phyloP scores from a whole-genome alignment of 768 basidiomycete species.

The Kwoniella heveanensis region DNA sequence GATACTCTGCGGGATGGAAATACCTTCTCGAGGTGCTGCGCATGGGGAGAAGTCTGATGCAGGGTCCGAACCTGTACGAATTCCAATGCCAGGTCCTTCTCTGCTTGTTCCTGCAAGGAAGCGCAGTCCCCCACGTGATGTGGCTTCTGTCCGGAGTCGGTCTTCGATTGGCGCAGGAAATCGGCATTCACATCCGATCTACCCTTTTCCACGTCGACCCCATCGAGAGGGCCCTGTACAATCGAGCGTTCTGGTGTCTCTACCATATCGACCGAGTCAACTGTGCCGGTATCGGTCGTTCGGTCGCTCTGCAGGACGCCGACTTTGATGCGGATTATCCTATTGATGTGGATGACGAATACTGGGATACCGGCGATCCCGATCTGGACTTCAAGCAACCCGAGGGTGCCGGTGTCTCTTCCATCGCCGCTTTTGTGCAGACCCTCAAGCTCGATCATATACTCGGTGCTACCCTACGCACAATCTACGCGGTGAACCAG shows the following conservation, averaged over 20 bases:
- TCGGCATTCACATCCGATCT: constrained; percentile 71
- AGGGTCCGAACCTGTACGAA: constrained; percentile 67
- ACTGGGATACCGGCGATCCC: constrained; percentile 67
- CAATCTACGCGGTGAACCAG: constrained; percentile 72
- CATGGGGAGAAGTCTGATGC: constrained; percentile 64
- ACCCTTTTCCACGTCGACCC: constrained; percentile 48
- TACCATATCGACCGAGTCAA: constrained; percentile 55
- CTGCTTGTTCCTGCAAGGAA: constrained; percentile 48
- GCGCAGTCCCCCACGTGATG: constrained; percentile 45
- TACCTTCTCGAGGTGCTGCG: constrained; percentile 68
- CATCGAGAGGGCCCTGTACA: constrained; percentile 72
- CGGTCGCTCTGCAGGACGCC: constrained; percentile 68
- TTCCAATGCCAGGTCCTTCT: constrained; percentile 65
- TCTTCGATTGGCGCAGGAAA: constrained; percentile 72
- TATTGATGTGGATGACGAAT: constrained; percentile 78
- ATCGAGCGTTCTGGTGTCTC: constrained; percentile 72
- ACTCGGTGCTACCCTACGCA: constrained; percentile 64
- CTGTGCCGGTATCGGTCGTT: constrained; percentile 64
- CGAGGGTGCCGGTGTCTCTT: constrained; percentile 50
- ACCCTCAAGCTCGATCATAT: constrained; percentile 66
- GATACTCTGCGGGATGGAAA: constrained; percentile 53
- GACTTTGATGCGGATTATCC: constrained; percentile 75
- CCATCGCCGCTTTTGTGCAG: constrained; percentile 64
- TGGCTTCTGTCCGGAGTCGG: constrained; percentile 71
- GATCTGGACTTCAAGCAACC: constrained; percentile 69